Evolutionary conservation across 345 rosid species (phyloP), one percentile per base, ranked within the genome.

Genomic region (Turnera subulata): DNA sequence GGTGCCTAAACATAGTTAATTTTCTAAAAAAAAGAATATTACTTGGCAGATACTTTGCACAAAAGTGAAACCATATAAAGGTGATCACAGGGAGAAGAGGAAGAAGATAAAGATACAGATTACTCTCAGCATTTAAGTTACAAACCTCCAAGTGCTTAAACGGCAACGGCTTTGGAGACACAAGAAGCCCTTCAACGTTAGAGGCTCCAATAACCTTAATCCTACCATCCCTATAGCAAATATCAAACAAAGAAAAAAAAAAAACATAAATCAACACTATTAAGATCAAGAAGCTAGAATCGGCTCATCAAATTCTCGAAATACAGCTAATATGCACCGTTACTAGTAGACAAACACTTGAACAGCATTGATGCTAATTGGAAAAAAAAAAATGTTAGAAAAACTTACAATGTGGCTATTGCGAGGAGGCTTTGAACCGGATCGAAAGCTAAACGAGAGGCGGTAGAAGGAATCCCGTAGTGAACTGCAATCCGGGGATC

Each of bases 391-490:
- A 29, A 29, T 4, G 35, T 29, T n/a, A 49, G n/a, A n/a, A 16
- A 22, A 25, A 50, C 73, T 62, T 44, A 69, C 73, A 69, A 47
- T 25, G 73, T 69, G 46, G 48, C 73, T 1, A 69, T n/a, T 6
- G 73, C 73, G 17, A 69, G 39, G 17, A 69, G 56, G 55, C 73
- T 62, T 53, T 69, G 73, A 37, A 69, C 21, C 9, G 67, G 73
- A 46, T 69, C 73, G 39, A 69, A 69, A 50, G 73, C 68, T 19
- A 69, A 35, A 52, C 62, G 1, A 11, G 73, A 69, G 0, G 73
- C 59, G 5, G 73, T 62, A 3, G 68, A 56, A 15, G 73, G 73
- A 13, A 69, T 63, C n/a, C 73, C 73, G 38, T 57, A 69, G 50
- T 69, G 73, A 46, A 69, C 44, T 44, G 20, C 44, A 24, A 69